Evolutionary conservation across 148 eudicot species (phyloP), one percentile per base, ranked within the genome.

Genomic region (Simmondsia chinensis): DNA sequence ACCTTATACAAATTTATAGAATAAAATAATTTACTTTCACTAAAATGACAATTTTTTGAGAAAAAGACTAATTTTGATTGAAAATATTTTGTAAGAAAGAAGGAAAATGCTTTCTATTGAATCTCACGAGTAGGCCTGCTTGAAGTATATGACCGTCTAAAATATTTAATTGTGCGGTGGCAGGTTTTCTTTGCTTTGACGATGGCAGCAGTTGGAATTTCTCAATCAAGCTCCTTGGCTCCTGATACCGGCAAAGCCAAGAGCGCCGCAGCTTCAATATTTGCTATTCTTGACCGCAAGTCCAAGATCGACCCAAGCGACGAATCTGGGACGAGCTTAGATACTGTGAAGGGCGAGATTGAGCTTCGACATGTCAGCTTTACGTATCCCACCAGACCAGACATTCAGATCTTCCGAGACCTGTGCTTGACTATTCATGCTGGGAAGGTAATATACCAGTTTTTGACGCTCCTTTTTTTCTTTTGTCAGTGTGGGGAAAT

Each of bases 181-280:
- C 71, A 80, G 85, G 91, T 77, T 21, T 82, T 82, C 57, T 82
- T 68, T 49, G 76, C 78, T 54, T 60, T 82, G 39, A 60, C 76
- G n/a, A 67, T 77, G 82, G 76, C 76, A 31, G 74, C 79, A 8
- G 14, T 64, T 36, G 76, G 67, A 12, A 59, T 82, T 27, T 69
- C 85, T 25, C 66, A 62, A 37, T 52, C 85, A 28, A 72, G 76
- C 52, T 52, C 79, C 20, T 42, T 74, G 2, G 65, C 68, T 17
- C 62, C 82, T 2, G 82, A 82, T 53, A 46, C 63, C n/a, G 59
- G 65, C 46, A 82, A 75, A 59, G 91, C 85, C 8, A 82, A 75
- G 44, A 18, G 6, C 26, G 82, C 91, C 12, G 58, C 77, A 2
- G 72, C 70, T 24, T 82, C 91, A 3, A 43, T 82, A 33, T 78